These are phyloP conservation scores for Galerina marginata DNA, from an alignment of 768 basidiomycete genomes.

Conservation along the genomic window DNA sequence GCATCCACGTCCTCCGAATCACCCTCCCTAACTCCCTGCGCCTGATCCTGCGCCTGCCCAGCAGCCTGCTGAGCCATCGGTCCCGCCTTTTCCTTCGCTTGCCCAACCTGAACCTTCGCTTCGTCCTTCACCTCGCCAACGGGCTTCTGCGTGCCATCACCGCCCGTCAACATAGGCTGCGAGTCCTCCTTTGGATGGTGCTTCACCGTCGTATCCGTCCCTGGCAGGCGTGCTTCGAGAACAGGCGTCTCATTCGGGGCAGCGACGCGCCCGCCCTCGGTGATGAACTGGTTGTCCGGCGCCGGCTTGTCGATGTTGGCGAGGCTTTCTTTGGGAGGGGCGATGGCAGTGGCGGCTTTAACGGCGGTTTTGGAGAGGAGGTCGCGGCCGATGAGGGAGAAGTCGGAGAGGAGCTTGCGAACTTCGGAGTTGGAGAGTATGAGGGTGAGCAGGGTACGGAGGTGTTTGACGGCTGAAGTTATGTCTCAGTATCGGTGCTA, in stretches of 20 bases:
- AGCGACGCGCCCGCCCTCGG: constrained; percentile 41
- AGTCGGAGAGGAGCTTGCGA: constrained; percentile 85
- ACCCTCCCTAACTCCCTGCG: constrained; percentile 5
- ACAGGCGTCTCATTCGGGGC: constrained; percentile 40
- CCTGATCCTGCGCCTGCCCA: constrained; percentile 8
- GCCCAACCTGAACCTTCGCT: not conserved
- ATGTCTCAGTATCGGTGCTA: not conserved
- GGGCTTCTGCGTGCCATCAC: constrained; percentile 37
- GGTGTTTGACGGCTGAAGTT: constrained; percentile 73
- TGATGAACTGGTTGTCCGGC: constrained; percentile 69
- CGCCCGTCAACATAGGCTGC: constrained; percentile 31
- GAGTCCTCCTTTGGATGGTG: constrained; percentile 60
- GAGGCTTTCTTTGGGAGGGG: constrained; percentile 69
- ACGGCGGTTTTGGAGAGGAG: constrained; percentile 75
- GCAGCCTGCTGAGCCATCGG: constrained; percentile 8
- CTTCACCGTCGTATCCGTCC: constrained; percentile 31
- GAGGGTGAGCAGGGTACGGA: constrained; percentile 86
- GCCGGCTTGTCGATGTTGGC: constrained; percentile 72
- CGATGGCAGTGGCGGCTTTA: constrained; percentile 71
- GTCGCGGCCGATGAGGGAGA: constrained; percentile 80
- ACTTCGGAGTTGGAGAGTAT: constrained; percentile 93
- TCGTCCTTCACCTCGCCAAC: constrained; percentile 26
- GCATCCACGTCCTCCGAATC: constrained; percentile 18
- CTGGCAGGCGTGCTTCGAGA: constrained; percentile 37
- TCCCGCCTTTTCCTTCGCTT: constrained; percentile 1